A percentile compares a stretch with the other conserved stretches of the same genome.
Conservation (phyloP, 768 basidiomycete genomes). For the Lentinula detonsa region DNA sequence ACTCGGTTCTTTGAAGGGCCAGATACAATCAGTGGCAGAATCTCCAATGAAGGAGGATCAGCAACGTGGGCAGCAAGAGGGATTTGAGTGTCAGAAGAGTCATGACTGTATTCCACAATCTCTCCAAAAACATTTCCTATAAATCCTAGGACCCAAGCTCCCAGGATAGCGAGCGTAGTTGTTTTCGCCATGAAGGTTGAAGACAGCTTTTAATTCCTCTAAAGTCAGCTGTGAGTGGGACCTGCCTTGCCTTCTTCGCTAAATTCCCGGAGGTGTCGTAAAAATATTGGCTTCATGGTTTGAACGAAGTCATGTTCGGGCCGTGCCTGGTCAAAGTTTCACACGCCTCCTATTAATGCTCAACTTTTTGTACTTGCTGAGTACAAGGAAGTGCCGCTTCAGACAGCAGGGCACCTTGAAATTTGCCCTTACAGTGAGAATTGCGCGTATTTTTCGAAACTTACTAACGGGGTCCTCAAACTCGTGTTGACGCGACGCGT, state of each 20-base stretch:
- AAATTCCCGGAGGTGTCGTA: background rate
- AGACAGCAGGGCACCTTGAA: too few relatives aligned
- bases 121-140: background rate
- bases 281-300: background rate
- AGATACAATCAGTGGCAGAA: slow-evolving; percentile 52
- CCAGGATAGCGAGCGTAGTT: background rate
- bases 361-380: too few relatives aligned
- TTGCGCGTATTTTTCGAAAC: too few relatives aligned
- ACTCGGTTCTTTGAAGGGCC: slow-evolving; percentile 62
- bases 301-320: background rate
- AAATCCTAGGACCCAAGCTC: background rate
- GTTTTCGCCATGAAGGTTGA: background rate
- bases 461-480: too few relatives aligned
- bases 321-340: background rate
- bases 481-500: too few relatives aligned
- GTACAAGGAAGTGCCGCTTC: too few relatives aligned
- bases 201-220: background rate
- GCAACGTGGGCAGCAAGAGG: background rate
- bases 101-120: background rate
- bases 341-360: background rate
- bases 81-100: background rate
- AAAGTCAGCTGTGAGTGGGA: background rate
- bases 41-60: slow-evolving; percentile 40
- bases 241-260: background rate
- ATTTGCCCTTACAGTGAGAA: too few relatives aligned